Conservation (phyloP, 2,329 filamentous ascomycete species). For the Colletotrichum tabaci region DNA sequence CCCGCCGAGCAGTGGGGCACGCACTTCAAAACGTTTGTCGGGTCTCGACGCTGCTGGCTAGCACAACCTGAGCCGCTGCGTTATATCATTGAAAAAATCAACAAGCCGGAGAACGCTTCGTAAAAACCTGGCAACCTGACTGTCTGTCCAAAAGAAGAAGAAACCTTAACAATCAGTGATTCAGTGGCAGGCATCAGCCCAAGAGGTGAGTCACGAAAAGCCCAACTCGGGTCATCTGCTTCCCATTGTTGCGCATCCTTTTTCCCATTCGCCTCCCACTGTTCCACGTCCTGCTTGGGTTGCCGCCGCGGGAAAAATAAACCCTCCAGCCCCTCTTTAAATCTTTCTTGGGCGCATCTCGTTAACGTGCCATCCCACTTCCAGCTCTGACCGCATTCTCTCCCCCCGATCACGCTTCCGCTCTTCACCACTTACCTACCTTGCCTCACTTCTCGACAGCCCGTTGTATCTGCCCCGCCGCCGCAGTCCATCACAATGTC, state of each 20-base stretch:
- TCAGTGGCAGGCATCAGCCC: constrained; percentile 6
- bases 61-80: constrained; percentile 18
- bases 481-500: constrained; percentile 73
- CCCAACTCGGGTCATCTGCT: constrained; percentile 1
- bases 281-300: background rate
- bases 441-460: constrained; percentile 2
- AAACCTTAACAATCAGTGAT: background rate
- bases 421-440: constrained; percentile 17
- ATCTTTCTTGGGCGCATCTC: constrained; percentile 38
- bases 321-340: constrained; percentile 41
- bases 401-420: constrained; percentile 7
- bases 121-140: background rate
- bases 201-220: constrained; percentile 31
- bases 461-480: constrained; percentile 21
- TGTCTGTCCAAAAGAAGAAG: background rate
- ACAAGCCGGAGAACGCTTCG: constrained; percentile 1
- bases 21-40: constrained; percentile 26
- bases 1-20: constrained; percentile 27
- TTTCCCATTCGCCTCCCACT: background rate
- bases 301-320: constrained; percentile 22
- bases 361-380: constrained; percentile 40
- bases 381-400: constrained; percentile 39
- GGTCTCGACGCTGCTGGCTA: constrained; percentile 15
- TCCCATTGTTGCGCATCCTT: background rate
- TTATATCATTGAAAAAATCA: constrained; percentile 14